Evolutionary conservation across 345 rosid genomes (phyloP), one percentile per base, ranked within the genome.

Genomic region (Acer campestre): DNA sequence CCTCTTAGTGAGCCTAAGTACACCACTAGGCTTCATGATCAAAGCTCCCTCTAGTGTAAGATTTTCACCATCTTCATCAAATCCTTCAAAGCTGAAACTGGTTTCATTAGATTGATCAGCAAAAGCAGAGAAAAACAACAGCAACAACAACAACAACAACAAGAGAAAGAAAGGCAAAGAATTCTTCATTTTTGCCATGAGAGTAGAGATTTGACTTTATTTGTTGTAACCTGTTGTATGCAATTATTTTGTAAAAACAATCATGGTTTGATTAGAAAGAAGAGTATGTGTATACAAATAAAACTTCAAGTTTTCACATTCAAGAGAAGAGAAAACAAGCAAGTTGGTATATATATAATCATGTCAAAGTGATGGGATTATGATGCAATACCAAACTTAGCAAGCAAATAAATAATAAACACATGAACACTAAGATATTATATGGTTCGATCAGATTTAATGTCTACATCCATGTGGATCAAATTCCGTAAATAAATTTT

Each of bases 61-160:
- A 1, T 42, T 4, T 1, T 5, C 2, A n/a, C 14, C 71, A 0
- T 4, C 12, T 27, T 62, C 79, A 27, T 40, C 78, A 82, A 91
- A 91, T 10, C 87, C 89, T 51, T 84, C 25, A 74, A 83, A 91
- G 68, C 38, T 68, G 89, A 88, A 91, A 3, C 61, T 27, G 3
- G 49, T 46, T 11, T 40, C 11, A 23, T 76, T 68, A 61, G 87
- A 75, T 63, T 61, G 75, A 35, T 35, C 38, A 64, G 64, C 44
- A 38, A 70, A 11, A 72, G 46, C 7, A 1, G 75, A 77, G 68
- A 78, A 67, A 18, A 62, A 10, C 7, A 64, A n/a, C n/a, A n/a
- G n/a, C n/a, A n/a, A n/a, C n/a, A n/a, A n/a, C n/a, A n/a, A n/a
- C n/a, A n/a, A n/a, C n/a, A n/a, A 29, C 25, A 63, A 29, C 2